These are phyloP conservation scores for Aspergillus aculeatinus DNA, from an alignment of 2,329 filamentous ascomycete species.

Conservation along the genomic window DNA sequence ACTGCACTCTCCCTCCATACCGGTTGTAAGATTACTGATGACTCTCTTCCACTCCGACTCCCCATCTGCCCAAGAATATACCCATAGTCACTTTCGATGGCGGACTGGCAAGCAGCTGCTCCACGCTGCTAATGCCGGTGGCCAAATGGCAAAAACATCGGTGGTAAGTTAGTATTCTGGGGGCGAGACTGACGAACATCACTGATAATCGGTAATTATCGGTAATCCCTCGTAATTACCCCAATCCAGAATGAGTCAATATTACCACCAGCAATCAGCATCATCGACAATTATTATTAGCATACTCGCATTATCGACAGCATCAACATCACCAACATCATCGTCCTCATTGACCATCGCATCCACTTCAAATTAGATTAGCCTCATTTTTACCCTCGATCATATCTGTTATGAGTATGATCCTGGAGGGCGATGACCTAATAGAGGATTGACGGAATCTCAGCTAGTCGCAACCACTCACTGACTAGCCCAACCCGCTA, in stretches of 20 bases:
- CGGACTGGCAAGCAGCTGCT: slow-evolving; percentile 1
- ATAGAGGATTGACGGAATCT: neutral
- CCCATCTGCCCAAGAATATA: too few species aligned
- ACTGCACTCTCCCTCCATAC: neutral
- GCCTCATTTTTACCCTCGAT: neutral
- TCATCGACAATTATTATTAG: neutral
- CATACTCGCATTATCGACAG: neutral
- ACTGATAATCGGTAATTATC: neutral
- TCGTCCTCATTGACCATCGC: neutral
- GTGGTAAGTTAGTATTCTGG: slow-evolving; percentile 5
- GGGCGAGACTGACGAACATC: slow-evolving; percentile 4
- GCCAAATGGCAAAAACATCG: slow-evolving; percentile 13
- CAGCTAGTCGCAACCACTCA: neutral
- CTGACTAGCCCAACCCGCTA: neutral
- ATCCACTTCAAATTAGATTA: neutral
- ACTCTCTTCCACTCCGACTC: neutral
- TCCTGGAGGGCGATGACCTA: neutral
- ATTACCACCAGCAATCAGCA: neutral
- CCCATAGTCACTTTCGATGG: slow-evolving; percentile 2
- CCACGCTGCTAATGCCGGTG: slow-evolving; percentile 6
- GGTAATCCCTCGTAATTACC: neutral
- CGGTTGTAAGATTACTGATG: neutral
- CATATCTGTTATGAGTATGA: neutral
- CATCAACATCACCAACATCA: neutral
- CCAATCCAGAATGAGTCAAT: neutral